Evolutionary conservation across 257 asterid genomes (phyloP).

Genomic region (Buddleja alternifolia): DNA sequence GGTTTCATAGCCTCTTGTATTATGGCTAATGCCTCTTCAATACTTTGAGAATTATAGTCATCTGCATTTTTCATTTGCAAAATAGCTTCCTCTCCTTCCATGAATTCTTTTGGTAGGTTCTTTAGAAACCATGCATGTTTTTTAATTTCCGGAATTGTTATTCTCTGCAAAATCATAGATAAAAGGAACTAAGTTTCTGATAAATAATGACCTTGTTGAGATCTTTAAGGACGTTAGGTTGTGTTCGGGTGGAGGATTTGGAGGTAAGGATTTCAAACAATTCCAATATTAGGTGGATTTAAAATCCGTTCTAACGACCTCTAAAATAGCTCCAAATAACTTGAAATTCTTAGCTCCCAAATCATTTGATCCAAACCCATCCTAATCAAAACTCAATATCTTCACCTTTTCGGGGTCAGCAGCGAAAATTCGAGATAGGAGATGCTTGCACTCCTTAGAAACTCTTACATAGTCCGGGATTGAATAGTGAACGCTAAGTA

Average conservation of each 20-base stretch:
- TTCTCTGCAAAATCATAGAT: slow-evolving; percentile 56
- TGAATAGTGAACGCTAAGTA: slow-evolving; percentile 85
- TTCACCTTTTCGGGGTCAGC: slow-evolving; percentile 80
- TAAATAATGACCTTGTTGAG: neutral
- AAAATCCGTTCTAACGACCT: too few species aligned
- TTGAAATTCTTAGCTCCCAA: too few species aligned
- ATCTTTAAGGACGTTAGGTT: neutral
- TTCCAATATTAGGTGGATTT: too few species aligned
- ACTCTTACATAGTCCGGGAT: slow-evolving; percentile 83
- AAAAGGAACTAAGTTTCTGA: neutral
- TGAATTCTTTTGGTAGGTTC: slow-evolving; percentile 50
- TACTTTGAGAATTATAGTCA: slow-evolving; percentile 42
- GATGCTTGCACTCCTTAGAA: slow-evolving; percentile 77
- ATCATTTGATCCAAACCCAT: too few species aligned
- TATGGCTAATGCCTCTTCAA: slow-evolving; percentile 67
- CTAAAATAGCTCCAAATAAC: too few species aligned
- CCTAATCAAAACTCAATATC: too few species aligned
- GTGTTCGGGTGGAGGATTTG: too few species aligned
- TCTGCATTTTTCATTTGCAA: slow-evolving; percentile 30
- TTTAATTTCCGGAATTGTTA: slow-evolving; percentile 71
- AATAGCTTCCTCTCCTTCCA: slow-evolving; percentile 59
- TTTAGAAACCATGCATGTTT: slow-evolving; percentile 81
- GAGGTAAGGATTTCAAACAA: neutral
- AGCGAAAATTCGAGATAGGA: slow-evolving; percentile 77
- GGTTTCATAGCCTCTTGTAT: slow-evolving; percentile 67